phyloP scores from a whole-genome alignment of 345 rosid species.

The Eucalyptus cladocalyx region DNA sequence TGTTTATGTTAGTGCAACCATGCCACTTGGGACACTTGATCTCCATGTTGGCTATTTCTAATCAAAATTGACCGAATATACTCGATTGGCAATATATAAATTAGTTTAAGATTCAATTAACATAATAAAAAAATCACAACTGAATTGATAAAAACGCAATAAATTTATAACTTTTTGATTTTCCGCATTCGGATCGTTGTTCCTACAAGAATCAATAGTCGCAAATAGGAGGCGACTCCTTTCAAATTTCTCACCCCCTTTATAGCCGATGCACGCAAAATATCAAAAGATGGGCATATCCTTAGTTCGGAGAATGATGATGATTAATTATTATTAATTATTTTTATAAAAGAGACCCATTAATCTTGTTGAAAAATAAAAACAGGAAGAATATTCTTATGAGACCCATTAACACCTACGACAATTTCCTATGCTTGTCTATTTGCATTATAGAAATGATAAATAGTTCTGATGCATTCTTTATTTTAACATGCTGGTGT shows the following conservation, averaged over 20 bases:
- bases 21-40: rapidly evolving
- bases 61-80: too few relatives aligned
- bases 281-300: background rate
- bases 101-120: too few relatives aligned
- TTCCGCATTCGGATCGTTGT: too few relatives aligned
- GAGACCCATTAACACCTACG: too few relatives aligned
- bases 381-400: too few relatives aligned
- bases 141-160: rapidly evolving
- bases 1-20: rapidly evolving
- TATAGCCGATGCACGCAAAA: background rate
- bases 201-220: too few relatives aligned
- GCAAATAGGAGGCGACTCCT: background rate
- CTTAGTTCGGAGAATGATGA: background rate
- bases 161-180: too few relatives aligned
- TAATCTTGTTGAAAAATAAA: too few relatives aligned
- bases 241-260: background rate
- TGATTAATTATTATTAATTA: background rate
- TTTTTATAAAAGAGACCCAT: background rate
- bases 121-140: rapidly evolving
- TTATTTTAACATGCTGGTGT: rapidly evolving
- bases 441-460: too few relatives aligned
- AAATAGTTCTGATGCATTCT: too few relatives aligned
- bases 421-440: too few relatives aligned
- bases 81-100: too few relatives aligned
- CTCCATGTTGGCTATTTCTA: rapidly evolving